Evolutionary conservation across 257 asterid genomes (phyloP).

Genomic region (Dorcoceras hygrometricum): DNA sequence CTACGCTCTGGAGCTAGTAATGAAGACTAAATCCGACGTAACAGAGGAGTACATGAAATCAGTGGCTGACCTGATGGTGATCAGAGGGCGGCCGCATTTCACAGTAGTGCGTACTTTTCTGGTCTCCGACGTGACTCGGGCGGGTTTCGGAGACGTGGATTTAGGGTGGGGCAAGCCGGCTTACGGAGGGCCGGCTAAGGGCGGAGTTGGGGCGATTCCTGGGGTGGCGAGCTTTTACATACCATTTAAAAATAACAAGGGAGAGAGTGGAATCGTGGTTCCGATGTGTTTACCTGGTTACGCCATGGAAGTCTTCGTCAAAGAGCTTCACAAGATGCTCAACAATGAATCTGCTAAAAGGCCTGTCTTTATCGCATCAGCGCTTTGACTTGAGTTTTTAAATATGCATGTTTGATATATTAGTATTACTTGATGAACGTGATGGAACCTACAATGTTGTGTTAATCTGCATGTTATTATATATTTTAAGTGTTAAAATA

Average conservation of each 20-base stretch:
- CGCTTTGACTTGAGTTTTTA: too few relatives aligned
- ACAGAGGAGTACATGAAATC: constrained; percentile 52
- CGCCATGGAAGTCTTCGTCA: constrained; percentile 52
- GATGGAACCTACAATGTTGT: too few relatives aligned
- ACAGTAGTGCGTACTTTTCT: constrained; percentile 27
- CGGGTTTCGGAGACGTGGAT: constrained; percentile 51
- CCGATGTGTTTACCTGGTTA: constrained; percentile 49
- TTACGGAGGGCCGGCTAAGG: constrained; percentile 57
- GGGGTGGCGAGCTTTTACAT: constrained; percentile 45
- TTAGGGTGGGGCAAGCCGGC: constrained; percentile 65
- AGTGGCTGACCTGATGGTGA: constrained; percentile 46
- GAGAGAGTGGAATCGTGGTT: constrained; percentile 51
- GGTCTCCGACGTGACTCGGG: constrained; percentile 47
- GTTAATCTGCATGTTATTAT: too few relatives aligned
- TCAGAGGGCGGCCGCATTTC: constrained; percentile 46
- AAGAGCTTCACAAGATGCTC: constrained; percentile 43
- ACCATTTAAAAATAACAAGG: constrained; percentile 40
- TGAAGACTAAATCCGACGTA: constrained; percentile 33
- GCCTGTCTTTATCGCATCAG: constrained; percentile 26
- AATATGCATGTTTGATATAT: too few relatives aligned
- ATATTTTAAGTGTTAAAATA: too few relatives aligned
- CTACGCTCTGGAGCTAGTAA: constrained; percentile 45
- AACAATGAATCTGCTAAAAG: constrained; percentile 12
- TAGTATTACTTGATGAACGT: too few relatives aligned
- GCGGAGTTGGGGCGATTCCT: constrained; percentile 52